Conservation (phyloP, 2,329 filamentous ascomycete species). For the Xylaria sp. region DNA sequence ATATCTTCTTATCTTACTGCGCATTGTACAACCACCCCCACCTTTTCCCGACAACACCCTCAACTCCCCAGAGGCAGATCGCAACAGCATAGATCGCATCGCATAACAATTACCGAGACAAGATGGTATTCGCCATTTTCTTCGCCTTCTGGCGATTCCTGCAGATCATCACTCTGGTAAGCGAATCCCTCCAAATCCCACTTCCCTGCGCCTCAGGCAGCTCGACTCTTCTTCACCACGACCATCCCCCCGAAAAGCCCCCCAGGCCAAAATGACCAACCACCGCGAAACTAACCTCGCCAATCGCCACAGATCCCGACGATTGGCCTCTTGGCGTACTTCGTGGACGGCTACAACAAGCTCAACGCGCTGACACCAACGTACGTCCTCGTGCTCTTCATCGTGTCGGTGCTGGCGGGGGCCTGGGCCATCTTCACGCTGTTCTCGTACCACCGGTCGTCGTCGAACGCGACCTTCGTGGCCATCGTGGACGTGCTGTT, state of each 20-base stretch:
- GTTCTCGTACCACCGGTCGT: conserved; percentile 72
- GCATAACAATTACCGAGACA: conserved; percentile 37
- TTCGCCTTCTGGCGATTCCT: conserved; percentile 71
- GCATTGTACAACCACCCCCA: conserved; percentile 21
- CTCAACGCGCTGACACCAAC: conserved; percentile 68
- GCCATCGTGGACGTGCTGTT: conserved; percentile 69
- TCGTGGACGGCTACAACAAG: conserved; percentile 68
- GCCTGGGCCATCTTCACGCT: conserved; percentile 73
- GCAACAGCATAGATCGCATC: conserved; percentile 11
- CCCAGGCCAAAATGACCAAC: too few relatives aligned
- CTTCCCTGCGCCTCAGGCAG: not conserved
- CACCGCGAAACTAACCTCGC: conserved; percentile 5
- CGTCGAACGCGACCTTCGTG: conserved; percentile 69
- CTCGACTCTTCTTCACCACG: not conserved
- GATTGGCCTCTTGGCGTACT: conserved; percentile 74
- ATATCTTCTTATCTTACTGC: not conserved
- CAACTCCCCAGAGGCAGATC: conserved; percentile 1
- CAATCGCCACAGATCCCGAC: conserved; percentile 64
- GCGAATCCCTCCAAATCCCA: conserved; percentile 37
- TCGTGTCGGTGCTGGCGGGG: conserved; percentile 70
- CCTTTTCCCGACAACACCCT: conserved; percentile 18
- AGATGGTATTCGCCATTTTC: conserved; percentile 71
- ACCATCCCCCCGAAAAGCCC: too few relatives aligned
- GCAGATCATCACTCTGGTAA: conserved; percentile 71
- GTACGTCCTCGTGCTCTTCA: conserved; percentile 74